Base-by-base conservation (phyloP, 2,329 filamentous ascomycete genomes). In the Trichoderma brevicompactum region DNA sequence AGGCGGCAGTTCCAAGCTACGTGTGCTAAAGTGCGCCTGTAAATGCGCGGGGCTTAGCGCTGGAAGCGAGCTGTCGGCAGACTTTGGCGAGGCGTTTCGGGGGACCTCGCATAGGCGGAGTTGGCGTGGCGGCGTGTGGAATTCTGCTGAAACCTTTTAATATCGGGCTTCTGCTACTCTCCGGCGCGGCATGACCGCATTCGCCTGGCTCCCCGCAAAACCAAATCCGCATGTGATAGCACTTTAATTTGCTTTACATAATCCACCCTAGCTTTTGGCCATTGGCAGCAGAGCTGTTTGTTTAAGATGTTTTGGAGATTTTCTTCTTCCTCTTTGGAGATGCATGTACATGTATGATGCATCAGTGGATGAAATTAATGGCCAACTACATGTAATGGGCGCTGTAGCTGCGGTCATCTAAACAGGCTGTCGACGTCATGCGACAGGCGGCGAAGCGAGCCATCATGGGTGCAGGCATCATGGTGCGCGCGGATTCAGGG, bases 21-120 rank as follows among this genome's bases (percentile, higher is more conserved):
- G 15, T 36, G n/a, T 48, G 55, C 54, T 59, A 9, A 10, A n/a
- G 28, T 23, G 48, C 46, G 48, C 59, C 58, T 52, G 44, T 41
- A 10, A 44, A 46, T 62, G 59, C 59, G 48, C 28, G 59, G n/a
- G 46, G 59, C 48, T 62, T 63, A 38, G 48, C 60, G 60, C 60
- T 46, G 32, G 36, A 28, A 53, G 48, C 46, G 48, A 34, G 48
- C 48, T 59, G 55, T 28, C 38, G n/a, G 55, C 13, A 40, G 56
- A 23, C 55, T 58, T 32, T 46, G 43, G 55, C 41, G 15, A 44
- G 40, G 54, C 54, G 54, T 28, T 5, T 28, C 23, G 23, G 23
- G 23, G 23, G 23, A 5, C 23, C 23, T 28, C 23, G 23, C 23
- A 28, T 28, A 28, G 23, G 23, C 23, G 23, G 23, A 28, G 23